Percentiles rank a stretch among this genome's conserved stretches.
phyloP scores from a whole-genome alignment of 176 grass and related monocot species.

The Avena insularis region DNA sequence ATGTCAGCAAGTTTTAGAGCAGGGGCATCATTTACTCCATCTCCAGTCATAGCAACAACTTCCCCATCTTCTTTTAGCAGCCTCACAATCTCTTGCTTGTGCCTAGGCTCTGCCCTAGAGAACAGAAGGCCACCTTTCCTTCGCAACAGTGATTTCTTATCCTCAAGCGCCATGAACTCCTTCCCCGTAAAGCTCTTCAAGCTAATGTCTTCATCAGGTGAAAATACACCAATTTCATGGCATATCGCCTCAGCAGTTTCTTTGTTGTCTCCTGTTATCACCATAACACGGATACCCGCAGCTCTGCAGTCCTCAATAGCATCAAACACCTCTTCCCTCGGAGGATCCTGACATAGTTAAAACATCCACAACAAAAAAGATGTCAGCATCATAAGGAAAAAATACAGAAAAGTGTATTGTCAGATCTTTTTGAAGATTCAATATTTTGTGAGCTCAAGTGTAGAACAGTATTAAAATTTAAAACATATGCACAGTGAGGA shows the following conservation, averaged over 20 bases:
- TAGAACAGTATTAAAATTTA: background rate
- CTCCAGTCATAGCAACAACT: constrained; percentile 98
- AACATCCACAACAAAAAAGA: constrained; percentile 10
- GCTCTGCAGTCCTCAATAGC: constrained; percentile 98
- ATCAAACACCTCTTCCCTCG: constrained; percentile 85
- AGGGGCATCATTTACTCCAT: constrained; percentile 98
- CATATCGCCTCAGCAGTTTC: constrained; percentile 99
- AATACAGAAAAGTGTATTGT: background rate
- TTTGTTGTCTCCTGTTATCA: constrained; percentile 99
- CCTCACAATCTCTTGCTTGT: constrained; percentile 98
- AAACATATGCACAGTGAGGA: constrained; percentile 12
- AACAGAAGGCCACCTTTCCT: constrained; percentile 85
- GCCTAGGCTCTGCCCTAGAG: constrained; percentile 93
- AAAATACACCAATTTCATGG: constrained; percentile 89
- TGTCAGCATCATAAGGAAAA: background rate
- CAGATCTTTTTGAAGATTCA: background rate
- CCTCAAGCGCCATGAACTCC: constrained; percentile 75
- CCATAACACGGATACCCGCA: constrained; percentile 95
- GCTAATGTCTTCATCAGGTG: constrained; percentile 73
- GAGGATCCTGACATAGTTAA: constrained; percentile 81
- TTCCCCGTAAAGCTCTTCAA: constrained; percentile 86
- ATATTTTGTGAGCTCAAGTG: background rate
- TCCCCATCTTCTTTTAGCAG: constrained; percentile 97
- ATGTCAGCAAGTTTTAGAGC: constrained; percentile 96
- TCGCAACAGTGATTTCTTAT: constrained; percentile 77